Base-by-base conservation (phyloP, 306 rosid species). In the Arachis hypogaea region DNA sequence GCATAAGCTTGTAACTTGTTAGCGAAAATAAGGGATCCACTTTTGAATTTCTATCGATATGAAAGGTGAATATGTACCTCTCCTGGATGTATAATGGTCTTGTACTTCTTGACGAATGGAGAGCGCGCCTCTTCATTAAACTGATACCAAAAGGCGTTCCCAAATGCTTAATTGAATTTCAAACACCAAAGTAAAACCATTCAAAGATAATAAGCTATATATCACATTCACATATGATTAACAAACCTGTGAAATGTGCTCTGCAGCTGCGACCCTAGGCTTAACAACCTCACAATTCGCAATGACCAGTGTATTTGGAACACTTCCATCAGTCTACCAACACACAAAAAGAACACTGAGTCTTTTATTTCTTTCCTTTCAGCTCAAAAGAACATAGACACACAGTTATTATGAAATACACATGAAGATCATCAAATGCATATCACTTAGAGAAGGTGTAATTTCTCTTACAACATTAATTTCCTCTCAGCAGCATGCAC, bases 41-140 rank as follows among this genome's bases (percentile, higher is more conserved):
- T 6, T 72, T 57, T 72, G 65, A 46, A 11, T n/a, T 1, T 29
- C 41, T 14, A 61, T 55, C 11, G 43, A 10, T 40, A 58, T 11
- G 56, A 69, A 41, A 64, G 2, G 9, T 30, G 44, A 61, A 14
- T 54, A 16, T 69, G 64, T 92, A 90, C 99, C 98, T 95, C 99
- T 72, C 99, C 99, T 0, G 99, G 99, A 79, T 95, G 99, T 73
- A 95, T 92, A 84, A 95, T 92, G 68, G 99, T 95, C 85, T 95
- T 95, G 89, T 83, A 95, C 93, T 95, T 95, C 97, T 90, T 95
- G 12, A 95, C 99, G 82, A 95, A 95, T 7, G 99, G 99, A 4
- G 99, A 95, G 18, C 99, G 99, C 1, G 99, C 95, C 82, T 95
- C 99, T 69, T 95, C 99, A 69, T 95, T 95, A 83, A 95, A 95